Evolutionary conservation across 768 basidiomycete genomes (phyloP).

Genomic region (Suillus paluster): DNA sequence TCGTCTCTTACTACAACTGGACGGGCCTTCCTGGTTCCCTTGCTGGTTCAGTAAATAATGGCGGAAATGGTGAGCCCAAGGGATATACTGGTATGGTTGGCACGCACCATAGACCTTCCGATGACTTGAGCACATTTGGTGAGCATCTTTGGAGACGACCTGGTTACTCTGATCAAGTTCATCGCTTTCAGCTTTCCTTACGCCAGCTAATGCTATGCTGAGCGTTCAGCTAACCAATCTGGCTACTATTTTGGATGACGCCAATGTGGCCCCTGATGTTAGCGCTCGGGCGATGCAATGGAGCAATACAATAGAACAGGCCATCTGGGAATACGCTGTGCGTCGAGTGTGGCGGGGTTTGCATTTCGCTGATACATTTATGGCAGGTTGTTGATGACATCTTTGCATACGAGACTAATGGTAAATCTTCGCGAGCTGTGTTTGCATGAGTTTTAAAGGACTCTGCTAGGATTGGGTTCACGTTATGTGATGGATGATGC

Average conservation of each 20-base stretch:
- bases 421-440: constrained; percentile 32
- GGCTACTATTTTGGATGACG: constrained; percentile 59
- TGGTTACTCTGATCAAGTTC: constrained; percentile 1
- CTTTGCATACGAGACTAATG: constrained; percentile 82
- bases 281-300: constrained; percentile 57
- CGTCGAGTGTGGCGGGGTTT: constrained; percentile 14
- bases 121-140: constrained; percentile 74
- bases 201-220: constrained; percentile 83
- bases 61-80: constrained; percentile 77
- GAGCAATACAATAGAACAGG: constrained; percentile 60
- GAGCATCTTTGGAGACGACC: constrained; percentile 16
- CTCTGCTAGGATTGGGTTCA: constrained; percentile 58
- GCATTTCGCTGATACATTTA: constrained; percentile 1
- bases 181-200: constrained; percentile 61
- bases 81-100: constrained; percentile 75
- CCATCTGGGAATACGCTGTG: constrained; percentile 68
- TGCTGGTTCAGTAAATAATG: constrained; percentile 65
- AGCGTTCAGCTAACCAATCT: constrained; percentile 71
- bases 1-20: constrained; percentile 83
- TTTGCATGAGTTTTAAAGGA: neutral
- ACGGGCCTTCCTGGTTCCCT: constrained; percentile 67
- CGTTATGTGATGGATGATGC: constrained; percentile 86
- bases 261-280: constrained; percentile 51
- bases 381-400: constrained; percentile 63
- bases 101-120: constrained; percentile 77